Conservation (phyloP, 2,329 filamentous ascomycete genomes). For the Lasiodiplodia sp. region DNA sequence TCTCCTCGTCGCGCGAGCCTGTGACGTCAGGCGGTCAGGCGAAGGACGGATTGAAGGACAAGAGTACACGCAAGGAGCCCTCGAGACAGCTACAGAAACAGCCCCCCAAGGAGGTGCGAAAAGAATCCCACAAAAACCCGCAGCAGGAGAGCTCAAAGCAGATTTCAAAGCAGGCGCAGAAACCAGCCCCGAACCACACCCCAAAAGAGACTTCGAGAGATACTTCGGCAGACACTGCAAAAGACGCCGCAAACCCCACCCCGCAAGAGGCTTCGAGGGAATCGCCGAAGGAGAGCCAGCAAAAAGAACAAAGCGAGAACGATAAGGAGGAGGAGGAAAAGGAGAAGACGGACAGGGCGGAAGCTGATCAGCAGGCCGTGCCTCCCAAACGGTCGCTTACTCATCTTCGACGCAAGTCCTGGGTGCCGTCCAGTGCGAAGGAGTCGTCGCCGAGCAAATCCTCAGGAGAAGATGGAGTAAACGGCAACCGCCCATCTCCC, state of each 20-base stretch:
- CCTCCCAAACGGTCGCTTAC: slow-evolving; percentile 27
- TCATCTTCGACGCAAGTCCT: slow-evolving; percentile 30
- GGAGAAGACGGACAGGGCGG: slow-evolving; percentile 24
- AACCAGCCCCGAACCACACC: background rate
- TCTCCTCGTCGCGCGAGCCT: slow-evolving; percentile 23
- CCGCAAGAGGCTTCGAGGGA: slow-evolving; percentile 3
- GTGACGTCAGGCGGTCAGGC: slow-evolving; percentile 2
- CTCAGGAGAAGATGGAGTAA: slow-evolving; percentile 26
- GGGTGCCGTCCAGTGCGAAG: slow-evolving; percentile 35
- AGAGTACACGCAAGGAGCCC: slow-evolving; percentile 6
- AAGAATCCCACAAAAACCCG: background rate
- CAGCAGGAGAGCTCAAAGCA: slow-evolving; percentile 2
- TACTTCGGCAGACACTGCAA: background rate
- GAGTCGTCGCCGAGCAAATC: slow-evolving; percentile 37
- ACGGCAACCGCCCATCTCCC: slow-evolving; percentile 21
- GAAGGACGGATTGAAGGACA: slow-evolving; percentile 19
- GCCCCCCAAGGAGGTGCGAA: slow-evolving; percentile 16
- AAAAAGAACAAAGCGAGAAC: slow-evolving; percentile 6
- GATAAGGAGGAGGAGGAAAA: slow-evolving; percentile 21
- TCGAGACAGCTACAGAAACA: slow-evolving; percentile 17
- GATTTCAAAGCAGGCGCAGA: slow-evolving; percentile 1
- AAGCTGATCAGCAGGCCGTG: slow-evolving; percentile 27
- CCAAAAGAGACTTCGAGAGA: background rate
- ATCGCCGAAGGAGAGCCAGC: background rate
- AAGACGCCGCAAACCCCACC: background rate